These are phyloP conservation scores for Quercus agrifolia DNA, from an alignment of 306 rosid species.

Conservation along the genomic window DNA sequence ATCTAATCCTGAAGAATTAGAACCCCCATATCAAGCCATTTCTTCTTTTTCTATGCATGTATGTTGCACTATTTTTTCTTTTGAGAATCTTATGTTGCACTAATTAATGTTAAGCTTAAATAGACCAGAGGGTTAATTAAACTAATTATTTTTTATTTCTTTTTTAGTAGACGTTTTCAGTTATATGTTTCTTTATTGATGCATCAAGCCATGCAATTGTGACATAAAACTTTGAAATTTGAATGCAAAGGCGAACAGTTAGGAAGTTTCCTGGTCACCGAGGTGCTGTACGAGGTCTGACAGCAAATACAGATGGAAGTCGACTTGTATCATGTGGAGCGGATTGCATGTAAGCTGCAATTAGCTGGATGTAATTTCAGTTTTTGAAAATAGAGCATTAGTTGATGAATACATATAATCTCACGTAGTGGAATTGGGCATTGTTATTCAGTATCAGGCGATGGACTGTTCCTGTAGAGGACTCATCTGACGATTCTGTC, in stretches of 20 bases:
- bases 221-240: background rate
- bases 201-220: background rate
- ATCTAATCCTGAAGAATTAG: background rate
- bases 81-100: background rate
- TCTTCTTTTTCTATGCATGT: background rate
- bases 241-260: slow-evolving; percentile 53
- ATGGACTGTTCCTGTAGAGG: slow-evolving; percentile 64
- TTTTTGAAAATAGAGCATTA: background rate
- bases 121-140: background rate
- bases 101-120: background rate
- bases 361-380: background rate
- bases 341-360: slow-evolving; percentile 72
- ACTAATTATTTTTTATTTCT: background rate
- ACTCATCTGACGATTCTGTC: slow-evolving; percentile 32
- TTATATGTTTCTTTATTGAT: background rate
- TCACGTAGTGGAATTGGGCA: slow-evolving; percentile 10
- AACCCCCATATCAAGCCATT: background rate
- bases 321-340: slow-evolving; percentile 89
- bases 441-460: slow-evolving; percentile 65
- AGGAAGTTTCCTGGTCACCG: slow-evolving; percentile 86
- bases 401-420: background rate
- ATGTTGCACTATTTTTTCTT: no score
- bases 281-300: slow-evolving; percentile 85
- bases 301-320: slow-evolving; percentile 73
- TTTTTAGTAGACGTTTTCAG: background rate